A percentile compares a stretch with the other conserved stretches of the same genome.
Conservation (phyloP, 2,329 filamentous ascomycete genomes). For the Calycina marina region DNA sequence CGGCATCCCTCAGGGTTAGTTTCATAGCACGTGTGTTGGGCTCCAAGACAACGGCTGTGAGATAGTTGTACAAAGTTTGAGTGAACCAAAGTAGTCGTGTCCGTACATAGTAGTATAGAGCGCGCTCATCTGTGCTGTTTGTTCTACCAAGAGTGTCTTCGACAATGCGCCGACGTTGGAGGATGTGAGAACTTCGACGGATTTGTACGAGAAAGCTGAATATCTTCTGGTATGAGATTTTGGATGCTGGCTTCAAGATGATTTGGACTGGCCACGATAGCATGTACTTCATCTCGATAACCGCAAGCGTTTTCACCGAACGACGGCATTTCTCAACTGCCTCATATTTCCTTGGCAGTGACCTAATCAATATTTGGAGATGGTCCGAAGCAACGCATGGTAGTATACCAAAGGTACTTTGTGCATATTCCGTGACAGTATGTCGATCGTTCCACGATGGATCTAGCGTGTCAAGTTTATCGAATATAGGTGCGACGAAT, state of each 20-base stretch:
- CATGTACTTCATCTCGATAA: slow-evolving; percentile 52
- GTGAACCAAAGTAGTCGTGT: slow-evolving; percentile 66
- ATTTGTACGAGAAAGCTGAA: slow-evolving; percentile 69
- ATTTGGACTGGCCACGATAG: slow-evolving; percentile 56
- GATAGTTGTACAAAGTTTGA: slow-evolving; percentile 58
- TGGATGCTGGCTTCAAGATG: slow-evolving; percentile 51
- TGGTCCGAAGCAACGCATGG: slow-evolving; percentile 41
- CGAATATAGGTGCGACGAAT: slow-evolving; percentile 58
- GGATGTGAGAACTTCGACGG: slow-evolving; percentile 51
- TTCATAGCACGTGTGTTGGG: slow-evolving; percentile 43
- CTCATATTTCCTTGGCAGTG: slow-evolving; percentile 24
- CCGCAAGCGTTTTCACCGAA: slow-evolving; percentile 47
- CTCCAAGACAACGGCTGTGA: slow-evolving; percentile 57
- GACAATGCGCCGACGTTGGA: slow-evolving; percentile 40
- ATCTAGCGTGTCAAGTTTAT: slow-evolving; percentile 50
- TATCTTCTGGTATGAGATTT: slow-evolving; percentile 53
- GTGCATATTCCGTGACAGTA: slow-evolving; percentile 61
- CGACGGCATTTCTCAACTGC: slow-evolving; percentile 33
- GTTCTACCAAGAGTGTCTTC: slow-evolving; percentile 26
- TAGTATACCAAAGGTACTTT: slow-evolving; percentile 48
- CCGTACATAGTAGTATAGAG: slow-evolving; percentile 44
- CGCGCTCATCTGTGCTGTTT: slow-evolving; percentile 28
- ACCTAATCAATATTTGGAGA: slow-evolving; percentile 41
- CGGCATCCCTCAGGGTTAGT: slow-evolving; percentile 39
- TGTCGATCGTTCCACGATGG: slow-evolving; percentile 67